Base-by-base conservation (phyloP, 306 rosid genomes). In the Vicia villosa region DNA sequence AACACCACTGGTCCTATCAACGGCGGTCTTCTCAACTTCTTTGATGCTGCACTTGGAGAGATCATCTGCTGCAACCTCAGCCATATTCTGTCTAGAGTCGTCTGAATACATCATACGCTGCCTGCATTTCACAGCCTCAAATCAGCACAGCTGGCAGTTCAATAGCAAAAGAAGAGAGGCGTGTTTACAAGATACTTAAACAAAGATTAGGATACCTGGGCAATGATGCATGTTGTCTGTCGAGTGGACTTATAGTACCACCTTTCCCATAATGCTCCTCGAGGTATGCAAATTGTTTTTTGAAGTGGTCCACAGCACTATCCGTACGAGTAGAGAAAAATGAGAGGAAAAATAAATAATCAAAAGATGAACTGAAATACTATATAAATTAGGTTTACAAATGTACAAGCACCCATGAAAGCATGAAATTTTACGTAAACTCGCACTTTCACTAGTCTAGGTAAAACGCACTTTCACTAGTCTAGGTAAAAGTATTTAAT, bases 221-320 rank as follows among this genome's bases (percentile, higher is more conserved):
- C 49, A 94, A 84, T 17, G 98, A 94, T 70, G 98, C 96, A 81
- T 94, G 98, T 56, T 91, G 97, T 80, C 98, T 88, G 83, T 88
- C 97, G 30, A 86, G 98, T 8, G 98, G 92, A 68, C 82, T 69
- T 61, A 82, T 91, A 37, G 86, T 77, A 69, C 88, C 83, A 15
- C 97, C 97, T 80, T 90, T 94, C 56, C 96, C 96, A 12, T 90
- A 88, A 76, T 90, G 97, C 85, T 90, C 98, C 84, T 94, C 98
- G 9, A 94, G 98, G 85, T 58, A 94, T 60, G 98, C 95, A 84
- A 94, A 94, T 84, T 94, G 98, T 86, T 94, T 94, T 82, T 94
- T 94, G 80, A 90, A 94, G 84, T 88, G 98, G 68, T 94, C 98
- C 83, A 94, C 99, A 50, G 95, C 99, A 87, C 99, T 95, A 82